Evolutionary conservation across 2,329 filamentous ascomycete genomes (phyloP).

Genomic region (Pseudogymnoascus sp.): DNA sequence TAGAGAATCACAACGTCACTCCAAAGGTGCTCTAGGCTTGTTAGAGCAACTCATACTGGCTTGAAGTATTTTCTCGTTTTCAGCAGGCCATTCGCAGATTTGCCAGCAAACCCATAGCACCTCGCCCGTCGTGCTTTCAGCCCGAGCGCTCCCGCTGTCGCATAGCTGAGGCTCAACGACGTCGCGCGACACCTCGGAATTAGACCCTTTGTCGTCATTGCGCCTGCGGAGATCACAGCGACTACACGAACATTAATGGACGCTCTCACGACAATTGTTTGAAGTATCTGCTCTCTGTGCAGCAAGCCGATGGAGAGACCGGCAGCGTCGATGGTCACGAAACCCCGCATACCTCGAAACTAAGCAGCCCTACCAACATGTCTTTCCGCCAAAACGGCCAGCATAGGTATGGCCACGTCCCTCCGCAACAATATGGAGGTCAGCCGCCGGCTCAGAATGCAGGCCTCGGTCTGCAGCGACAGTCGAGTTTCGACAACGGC

Average conservation of each 20-base stretch:
- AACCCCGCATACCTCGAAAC: slow-evolving; percentile 8
- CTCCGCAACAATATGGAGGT: slow-evolving; percentile 53
- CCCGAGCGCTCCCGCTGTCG: slow-evolving; percentile 6
- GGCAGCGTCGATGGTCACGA: slow-evolving; percentile 7
- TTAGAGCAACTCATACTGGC: neutral
- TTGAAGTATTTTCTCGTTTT: neutral
- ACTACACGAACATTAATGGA: neutral
- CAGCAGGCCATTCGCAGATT: neutral
- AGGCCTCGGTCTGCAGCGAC: slow-evolving; percentile 38
- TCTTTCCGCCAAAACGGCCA: slow-evolving; percentile 54
- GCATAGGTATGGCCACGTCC: slow-evolving; percentile 58
- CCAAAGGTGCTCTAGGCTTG: neutral
- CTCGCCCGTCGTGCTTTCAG: neutral
- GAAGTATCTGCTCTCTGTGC: slow-evolving; percentile 6
- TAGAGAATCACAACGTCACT: neutral
- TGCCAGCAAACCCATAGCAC: neutral
- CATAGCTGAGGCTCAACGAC: slow-evolving; percentile 9
- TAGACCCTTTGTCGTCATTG: neutral
- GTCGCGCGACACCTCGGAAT: slow-evolving; percentile 1
- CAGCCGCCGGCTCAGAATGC: slow-evolving; percentile 33
- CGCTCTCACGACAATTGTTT: neutral
- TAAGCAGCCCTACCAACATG: slow-evolving; percentile 34
- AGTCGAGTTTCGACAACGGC: slow-evolving; percentile 67
- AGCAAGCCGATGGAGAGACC: neutral
- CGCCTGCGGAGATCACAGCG: neutral